Evolutionary conservation across 768 basidiomycete species (phyloP).

Genomic region (Serendipita sp.): DNA sequence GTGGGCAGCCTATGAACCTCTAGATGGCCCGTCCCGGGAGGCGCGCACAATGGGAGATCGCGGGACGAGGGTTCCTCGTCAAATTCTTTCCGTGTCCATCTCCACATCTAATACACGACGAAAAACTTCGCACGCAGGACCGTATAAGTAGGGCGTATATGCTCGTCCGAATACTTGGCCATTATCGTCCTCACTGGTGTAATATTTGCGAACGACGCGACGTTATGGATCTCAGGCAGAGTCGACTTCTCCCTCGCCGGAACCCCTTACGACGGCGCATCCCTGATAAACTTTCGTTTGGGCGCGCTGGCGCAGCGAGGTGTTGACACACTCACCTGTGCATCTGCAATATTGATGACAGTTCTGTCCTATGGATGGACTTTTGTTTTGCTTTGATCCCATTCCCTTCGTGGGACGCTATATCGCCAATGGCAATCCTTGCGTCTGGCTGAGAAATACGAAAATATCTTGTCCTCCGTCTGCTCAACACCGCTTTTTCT

Average conservation of each 20-base stretch:
- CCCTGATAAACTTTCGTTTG: background rate
- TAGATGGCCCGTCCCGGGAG: background rate
- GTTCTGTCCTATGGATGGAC: too few relatives aligned
- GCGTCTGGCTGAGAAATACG: background rate
- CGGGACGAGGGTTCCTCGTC: background rate
- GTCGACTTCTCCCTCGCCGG: background rate
- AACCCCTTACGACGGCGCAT: background rate
- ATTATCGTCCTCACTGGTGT: background rate
- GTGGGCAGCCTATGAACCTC: background rate
- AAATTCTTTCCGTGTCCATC: too few relatives aligned
- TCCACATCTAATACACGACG: too few relatives aligned
- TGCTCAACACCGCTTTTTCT: background rate
- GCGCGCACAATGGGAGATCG: background rate
- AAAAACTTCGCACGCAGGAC: too few relatives aligned
- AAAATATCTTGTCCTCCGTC: too few relatives aligned
- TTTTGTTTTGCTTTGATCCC: background rate
- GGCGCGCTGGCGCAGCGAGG: conserved; percentile 6
- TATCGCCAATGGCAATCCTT: background rate
- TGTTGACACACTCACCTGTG: background rate
- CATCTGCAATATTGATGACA: too few relatives aligned
- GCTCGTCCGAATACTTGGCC: background rate
- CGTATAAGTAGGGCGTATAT: too few relatives aligned
- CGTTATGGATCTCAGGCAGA: background rate
- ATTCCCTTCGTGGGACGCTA: too few relatives aligned
- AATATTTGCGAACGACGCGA: background rate